Base-by-base conservation (phyloP, 805 yeast species). In the Nakazawaea wickerhamii region DNA sequence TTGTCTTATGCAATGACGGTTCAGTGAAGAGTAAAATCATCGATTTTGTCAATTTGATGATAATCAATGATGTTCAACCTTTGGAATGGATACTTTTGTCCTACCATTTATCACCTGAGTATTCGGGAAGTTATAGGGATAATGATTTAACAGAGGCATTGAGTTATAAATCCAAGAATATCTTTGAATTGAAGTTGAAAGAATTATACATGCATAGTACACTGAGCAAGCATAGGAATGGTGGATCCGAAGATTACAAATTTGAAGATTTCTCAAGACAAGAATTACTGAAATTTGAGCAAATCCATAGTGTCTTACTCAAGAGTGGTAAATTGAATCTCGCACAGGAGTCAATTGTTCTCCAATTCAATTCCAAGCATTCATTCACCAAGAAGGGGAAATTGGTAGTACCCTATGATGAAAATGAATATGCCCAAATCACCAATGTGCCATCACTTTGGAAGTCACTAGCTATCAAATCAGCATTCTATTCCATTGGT, bases 61-160 rank as follows among this genome's bases (percentile, higher is more conserved):
- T 78, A 0, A 48, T 76, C 13, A 63, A 64, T 33, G 57, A 51
- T 3, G 48, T 58, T 2, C 60, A 68, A 25, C 56, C 71, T 0
- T 55, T 59, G 31, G 79, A 75, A 44, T 80, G 86, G 86, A 60
- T 77, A 1, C 54, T 63, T 20, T 48, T 75, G 3, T 60, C 79
- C 0, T 71, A 64, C 47, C 60, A 60, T 39, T 54, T 81, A 17
- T 81, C 76, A 0, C 71, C 66, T 32, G 60, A 61, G n/a, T 79
- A 80, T 66, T 61, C 71, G 13, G 75, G 72, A 10, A 51, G 61
- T n/a, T 67, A 55, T 41, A 70, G 68, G 27, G 71, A 65, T 47
- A 42, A 44, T 10, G 57, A 65, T 47, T 44, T 75, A 4, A 40
- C 67, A 26, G 64, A 65, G 37, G 70, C 69, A 18, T 50, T 78